Percentiles rank a stretch among this genome's conserved stretches.
Evolutionary conservation across 2,329 filamentous ascomycete species (phyloP).

Genomic region (Aphanocladium album): DNA sequence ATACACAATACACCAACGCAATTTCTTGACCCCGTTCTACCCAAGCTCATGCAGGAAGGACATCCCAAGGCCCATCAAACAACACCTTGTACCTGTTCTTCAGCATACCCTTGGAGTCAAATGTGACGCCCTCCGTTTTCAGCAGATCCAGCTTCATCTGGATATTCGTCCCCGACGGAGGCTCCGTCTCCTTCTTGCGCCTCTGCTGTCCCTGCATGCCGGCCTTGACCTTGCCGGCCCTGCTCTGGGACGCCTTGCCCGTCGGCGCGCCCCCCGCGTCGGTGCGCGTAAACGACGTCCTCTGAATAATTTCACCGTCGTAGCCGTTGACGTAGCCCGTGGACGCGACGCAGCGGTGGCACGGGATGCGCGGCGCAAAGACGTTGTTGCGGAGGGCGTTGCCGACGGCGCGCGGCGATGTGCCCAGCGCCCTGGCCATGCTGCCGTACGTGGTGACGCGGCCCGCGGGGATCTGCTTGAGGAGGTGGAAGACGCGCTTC

Average conservation of each 20-base stretch:
- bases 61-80: constrained; percentile 12
- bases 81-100: constrained; percentile 6
- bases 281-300: neutral
- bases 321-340: constrained; percentile 14
- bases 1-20: neutral
- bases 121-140: constrained; percentile 3
- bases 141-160: constrained; percentile 10
- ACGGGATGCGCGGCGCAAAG: constrained; percentile 12
- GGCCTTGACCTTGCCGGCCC: constrained; percentile 2
- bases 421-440: constrained; percentile 9
- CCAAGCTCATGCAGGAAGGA: neutral
- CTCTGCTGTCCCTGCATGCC: neutral
- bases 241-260: constrained; percentile 11
- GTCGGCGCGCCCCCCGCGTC: neutral
- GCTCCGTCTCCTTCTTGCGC: neutral
- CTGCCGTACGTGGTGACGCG: constrained; percentile 13
- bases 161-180: constrained; percentile 12
- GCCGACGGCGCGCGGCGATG: constrained; percentile 14
- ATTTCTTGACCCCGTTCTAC: neutral
- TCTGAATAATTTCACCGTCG: constrained; percentile 10
- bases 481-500: constrained; percentile 7
- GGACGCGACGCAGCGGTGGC: constrained; percentile 13
- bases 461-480: constrained; percentile 9
- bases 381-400: constrained; percentile 14
- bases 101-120: constrained; percentile 12